Percentiles rank a stretch among this genome's conserved stretches.
These are phyloP conservation scores for Fusarium heterosporum DNA, from an alignment of 2,329 filamentous ascomycete genomes.

Conservation along the genomic window DNA sequence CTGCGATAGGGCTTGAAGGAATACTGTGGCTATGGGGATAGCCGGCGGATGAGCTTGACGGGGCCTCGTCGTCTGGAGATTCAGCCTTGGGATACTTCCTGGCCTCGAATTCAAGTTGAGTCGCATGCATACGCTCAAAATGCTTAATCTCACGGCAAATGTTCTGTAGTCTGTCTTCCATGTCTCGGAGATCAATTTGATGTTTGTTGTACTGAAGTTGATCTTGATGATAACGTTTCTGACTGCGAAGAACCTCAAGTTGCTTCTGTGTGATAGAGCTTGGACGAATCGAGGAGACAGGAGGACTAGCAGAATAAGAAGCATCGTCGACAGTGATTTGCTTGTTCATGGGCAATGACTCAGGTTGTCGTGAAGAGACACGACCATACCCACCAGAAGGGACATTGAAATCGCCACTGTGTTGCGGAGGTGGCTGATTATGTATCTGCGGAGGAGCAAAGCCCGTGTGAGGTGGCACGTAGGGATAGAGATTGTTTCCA, in stretches of 20 bases:
- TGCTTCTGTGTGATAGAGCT: constrained; percentile 72
- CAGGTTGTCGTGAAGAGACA: constrained; percentile 10
- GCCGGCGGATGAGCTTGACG: constrained; percentile 15
- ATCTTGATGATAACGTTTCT: constrained; percentile 67
- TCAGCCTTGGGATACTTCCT: constrained; percentile 55
- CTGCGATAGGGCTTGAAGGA: constrained; percentile 2
- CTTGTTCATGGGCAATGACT: constrained; percentile 9
- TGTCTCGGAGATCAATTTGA: constrained; percentile 68
- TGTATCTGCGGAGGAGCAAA: constrained; percentile 46
- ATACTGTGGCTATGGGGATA: constrained; percentile 14
- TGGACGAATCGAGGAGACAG: constrained; percentile 68
- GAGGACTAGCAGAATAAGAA: constrained; percentile 51
- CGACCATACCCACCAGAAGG: constrained; percentile 11
- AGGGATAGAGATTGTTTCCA: constrained; percentile 43
- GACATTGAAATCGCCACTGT: constrained; percentile 8
- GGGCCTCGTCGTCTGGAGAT: constrained; percentile 39
- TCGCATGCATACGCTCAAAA: constrained; percentile 61
- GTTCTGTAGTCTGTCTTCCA: constrained; percentile 57
- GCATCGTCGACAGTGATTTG: neutral
- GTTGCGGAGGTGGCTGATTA: constrained; percentile 13
- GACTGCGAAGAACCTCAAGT: constrained; percentile 62
- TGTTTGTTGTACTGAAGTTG: constrained; percentile 72
- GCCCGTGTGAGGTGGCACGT: constrained; percentile 34
- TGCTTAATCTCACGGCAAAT: constrained; percentile 61
- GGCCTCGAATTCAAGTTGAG: constrained; percentile 61